Evolutionary conservation across 306 rosid species (phyloP).

Genomic region (Sesbania bispinosa): DNA sequence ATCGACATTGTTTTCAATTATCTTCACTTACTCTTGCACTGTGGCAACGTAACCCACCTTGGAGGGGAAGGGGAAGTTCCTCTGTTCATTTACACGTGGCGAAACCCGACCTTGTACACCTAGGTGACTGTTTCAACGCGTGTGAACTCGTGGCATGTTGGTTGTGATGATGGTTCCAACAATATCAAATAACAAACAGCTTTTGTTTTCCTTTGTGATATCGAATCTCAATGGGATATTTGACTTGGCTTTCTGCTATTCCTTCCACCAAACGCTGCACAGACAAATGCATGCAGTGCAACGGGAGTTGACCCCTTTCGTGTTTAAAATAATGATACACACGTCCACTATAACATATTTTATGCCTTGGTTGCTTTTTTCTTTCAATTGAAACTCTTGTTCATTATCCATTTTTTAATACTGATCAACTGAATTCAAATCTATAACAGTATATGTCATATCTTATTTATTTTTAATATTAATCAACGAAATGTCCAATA

Average conservation of each 20-base stretch:
- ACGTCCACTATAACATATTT: background rate
- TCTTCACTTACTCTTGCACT: too few species aligned
- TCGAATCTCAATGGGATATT: background rate
- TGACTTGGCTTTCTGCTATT: slow-evolving; percentile 26
- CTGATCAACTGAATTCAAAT: background rate
- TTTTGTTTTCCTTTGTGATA: background rate
- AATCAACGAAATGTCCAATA: too few species aligned
- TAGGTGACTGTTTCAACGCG: slow-evolving; percentile 17
- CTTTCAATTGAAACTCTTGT: background rate
- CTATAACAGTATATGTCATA: too few species aligned
- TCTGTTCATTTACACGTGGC: slow-evolving; percentile 12
- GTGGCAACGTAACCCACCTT: too few species aligned
- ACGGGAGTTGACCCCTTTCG: background rate
- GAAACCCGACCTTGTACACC: slow-evolving; percentile 9
- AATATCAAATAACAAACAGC: background rate
- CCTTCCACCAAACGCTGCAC: background rate
- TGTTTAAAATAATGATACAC: background rate
- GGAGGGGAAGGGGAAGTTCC: background rate
- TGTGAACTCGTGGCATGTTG: background rate
- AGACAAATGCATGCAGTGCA: background rate
- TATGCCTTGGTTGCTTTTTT: too few species aligned
- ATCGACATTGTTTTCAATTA: too few species aligned
- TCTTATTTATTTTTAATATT: too few species aligned
- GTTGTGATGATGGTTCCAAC: background rate
- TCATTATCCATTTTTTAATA: background rate